Conservation (phyloP, 2,329 filamentous ascomycete genomes). For the Trichoderma polysporum region DNA sequence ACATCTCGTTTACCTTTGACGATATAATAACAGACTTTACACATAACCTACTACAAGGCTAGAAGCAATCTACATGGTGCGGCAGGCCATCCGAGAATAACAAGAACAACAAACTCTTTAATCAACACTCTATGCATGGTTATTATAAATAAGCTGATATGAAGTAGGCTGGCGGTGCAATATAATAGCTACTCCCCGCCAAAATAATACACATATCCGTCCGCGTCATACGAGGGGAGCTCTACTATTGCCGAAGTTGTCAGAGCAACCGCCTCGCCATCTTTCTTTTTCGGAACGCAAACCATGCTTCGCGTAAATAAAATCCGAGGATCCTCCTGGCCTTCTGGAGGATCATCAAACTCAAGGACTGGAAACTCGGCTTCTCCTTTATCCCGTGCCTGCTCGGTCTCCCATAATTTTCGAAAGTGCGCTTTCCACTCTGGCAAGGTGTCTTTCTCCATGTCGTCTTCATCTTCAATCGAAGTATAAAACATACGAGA, state of each 20-base stretch:
- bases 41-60: too few relatives aligned
- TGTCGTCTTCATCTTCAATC: conserved; percentile 3
- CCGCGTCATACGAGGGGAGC: not conserved
- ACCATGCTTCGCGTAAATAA: not conserved
- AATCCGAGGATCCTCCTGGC: not conserved
- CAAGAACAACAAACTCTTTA: not conserved
- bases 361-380: conserved; percentile 2
- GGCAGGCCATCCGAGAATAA: too few relatives aligned
- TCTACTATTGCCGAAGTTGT: conserved; percentile 12
- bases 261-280: not conserved
- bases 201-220: conserved; percentile 6
- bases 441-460: not conserved
- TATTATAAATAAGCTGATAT: not conserved
- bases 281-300: not conserved
- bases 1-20: too few relatives aligned
- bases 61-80: too few relatives aligned
- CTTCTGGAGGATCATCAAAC: conserved; percentile 2
- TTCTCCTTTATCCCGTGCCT: conserved; percentile 1
- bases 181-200: not conserved
- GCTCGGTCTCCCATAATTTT: not conserved
- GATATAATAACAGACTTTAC: too few relatives aligned
- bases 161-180: too few relatives aligned
- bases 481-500: conserved; percentile 1
- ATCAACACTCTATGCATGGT: not conserved
- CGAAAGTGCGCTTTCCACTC: not conserved